These are phyloP conservation scores for Talaromyces sp. DNA, from an alignment of 2,329 filamentous ascomycete species.

Conservation along the genomic window DNA sequence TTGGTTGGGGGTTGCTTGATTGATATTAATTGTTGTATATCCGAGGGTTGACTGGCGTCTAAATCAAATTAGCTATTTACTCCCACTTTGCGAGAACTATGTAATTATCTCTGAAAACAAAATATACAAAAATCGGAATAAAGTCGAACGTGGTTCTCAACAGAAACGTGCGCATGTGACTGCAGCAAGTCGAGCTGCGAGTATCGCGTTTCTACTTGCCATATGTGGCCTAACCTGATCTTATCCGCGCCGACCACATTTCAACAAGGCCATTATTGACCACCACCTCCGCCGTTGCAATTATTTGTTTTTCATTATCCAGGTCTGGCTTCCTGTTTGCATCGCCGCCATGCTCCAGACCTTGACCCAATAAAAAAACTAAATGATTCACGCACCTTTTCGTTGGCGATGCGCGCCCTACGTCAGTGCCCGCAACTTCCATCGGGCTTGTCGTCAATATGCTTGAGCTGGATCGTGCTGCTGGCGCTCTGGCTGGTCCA, in stretches of 20 bases:
- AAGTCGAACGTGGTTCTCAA: not conserved
- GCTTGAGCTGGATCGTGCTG: conserved; percentile 25
- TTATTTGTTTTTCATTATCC: not conserved
- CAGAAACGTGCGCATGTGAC: not conserved
- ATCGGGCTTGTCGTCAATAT: conserved; percentile 25
- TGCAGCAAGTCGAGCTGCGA: not conserved
- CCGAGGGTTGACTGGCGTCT: not conserved
- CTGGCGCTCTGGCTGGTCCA: conserved; percentile 30
- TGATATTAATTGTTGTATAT: not conserved
- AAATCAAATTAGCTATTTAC: not conserved
- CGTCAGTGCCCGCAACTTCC: conserved; percentile 34
- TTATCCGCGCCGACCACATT: conserved; percentile 1
- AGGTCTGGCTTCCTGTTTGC: not conserved
- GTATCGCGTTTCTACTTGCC: not conserved
- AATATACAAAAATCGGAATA: not conserved
- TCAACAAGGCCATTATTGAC: not conserved
- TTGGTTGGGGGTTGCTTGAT: not conserved
- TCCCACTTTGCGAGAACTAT: not conserved
- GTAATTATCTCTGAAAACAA: not conserved
- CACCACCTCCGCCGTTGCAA: not conserved
- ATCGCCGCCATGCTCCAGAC: not conserved
- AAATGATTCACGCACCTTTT: conserved; percentile 11
- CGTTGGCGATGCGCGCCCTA: conserved; percentile 37
- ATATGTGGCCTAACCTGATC: not conserved
- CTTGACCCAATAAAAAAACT: not conserved